Evolutionary conservation across 2,329 filamentous ascomycete species (phyloP), one percentile per base, ranked within the genome.

Genomic region (Blumeria graminis): DNA sequence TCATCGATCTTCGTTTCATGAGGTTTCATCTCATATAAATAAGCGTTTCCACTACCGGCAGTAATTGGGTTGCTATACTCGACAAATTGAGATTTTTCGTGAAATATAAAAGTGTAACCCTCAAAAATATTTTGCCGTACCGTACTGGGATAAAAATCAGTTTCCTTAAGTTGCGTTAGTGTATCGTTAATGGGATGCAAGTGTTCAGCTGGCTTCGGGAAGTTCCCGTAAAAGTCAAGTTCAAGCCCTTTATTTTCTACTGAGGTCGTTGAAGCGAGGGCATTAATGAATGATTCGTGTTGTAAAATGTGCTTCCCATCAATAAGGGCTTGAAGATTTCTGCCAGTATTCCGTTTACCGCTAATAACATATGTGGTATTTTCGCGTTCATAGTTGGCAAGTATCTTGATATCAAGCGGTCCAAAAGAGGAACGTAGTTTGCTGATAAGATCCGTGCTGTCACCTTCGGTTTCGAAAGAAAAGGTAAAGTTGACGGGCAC

Each of bases 31-130:
- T 79, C 71, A 58, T 76, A 80, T 4, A 84, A 68, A 6, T 93
- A 66, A 1, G 86, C 84, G 66, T 96, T 96, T 7, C 92, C 92
- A 58, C 82, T 79, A 4, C 85, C 92, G 58, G 80, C 80, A 0
- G 81, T 82, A 59, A 98, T 82, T 0, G 83, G 80, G 0, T 80
- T 78, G 46, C 85, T 71, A 4, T 98, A 71, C 60, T 77, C 86
- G 7, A 86, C 78, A 66, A 81, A 87, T 66, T 96, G 90, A 2
- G 72, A 72, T 56, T 76, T 68, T 56, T 89, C 81, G 61, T 89
- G 82, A 63, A 96, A 94, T 3, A 98, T 74, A 64, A 96, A 95
- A 0, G 82, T 90, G 64, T 89, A 92, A 2, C 85, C 86, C 10
- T 85, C 78, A 62, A 98, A 96, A 0, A 98, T 73, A 33, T 81